Evolutionary conservation across 2,329 filamentous ascomycete species (phyloP), one percentile per base, ranked within the genome.

Genomic region (Decorospora gaudefroyi): DNA sequence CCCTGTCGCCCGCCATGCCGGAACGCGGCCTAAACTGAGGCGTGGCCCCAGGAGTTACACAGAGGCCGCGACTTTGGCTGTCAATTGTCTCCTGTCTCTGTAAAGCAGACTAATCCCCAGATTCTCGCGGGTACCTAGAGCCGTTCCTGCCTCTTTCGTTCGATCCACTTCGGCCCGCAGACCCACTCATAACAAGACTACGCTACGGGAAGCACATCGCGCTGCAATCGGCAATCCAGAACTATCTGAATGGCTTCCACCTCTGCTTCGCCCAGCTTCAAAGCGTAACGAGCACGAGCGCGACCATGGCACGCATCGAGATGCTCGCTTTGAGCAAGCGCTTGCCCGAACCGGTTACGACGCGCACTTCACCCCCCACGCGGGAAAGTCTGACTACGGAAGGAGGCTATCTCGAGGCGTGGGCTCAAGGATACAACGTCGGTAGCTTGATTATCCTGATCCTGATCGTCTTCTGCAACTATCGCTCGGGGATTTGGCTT

Each of bases 341-440:
- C 13, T 37, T 47, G 10, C 53, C 59, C 19, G 35, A 49, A 12
- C 51, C 56, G 5, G 43, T 42, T n/a, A 55, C 59, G 6, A 58
- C 58, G 15, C 53, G 53, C 10, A 64, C 58, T 6, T 59, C 60
- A 30, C 58, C 62, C 11, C 63, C 65, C 2, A 66, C 59, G 11
- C 50, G 63, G 28, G 42, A 43, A 2, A 63, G 59, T 19, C 46
- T 69, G 27, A 53, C 51, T 2, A 49, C 46, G 2, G 61, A 67
- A 29, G 65, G 63, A 30, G 62, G 62, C 0, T 60, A 65, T 31
- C 41, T 69, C 16, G 66, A 69, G 32, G 65, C 65, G 13, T 69
- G 65, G 66, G 65, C 65, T 9, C 62, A 69, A 49, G 66, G 66
- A n/a, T 69, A 67, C 37, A 64, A 69, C 19, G 66, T 68, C 3